Base-by-base conservation (phyloP, 306 rosid species). In the Canavalia ensiformis region DNA sequence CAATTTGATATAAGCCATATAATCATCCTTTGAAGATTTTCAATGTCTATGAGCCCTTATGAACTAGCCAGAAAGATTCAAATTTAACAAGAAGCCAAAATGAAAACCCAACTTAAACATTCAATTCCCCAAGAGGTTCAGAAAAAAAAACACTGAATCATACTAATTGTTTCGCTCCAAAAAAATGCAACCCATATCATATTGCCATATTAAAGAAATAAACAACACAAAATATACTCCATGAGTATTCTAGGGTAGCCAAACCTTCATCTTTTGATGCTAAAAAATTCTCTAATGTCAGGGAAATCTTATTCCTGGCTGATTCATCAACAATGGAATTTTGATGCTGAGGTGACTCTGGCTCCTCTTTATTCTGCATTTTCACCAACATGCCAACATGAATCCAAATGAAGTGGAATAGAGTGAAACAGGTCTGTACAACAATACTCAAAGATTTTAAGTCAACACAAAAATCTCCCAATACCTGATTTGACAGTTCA, bases 401-500 rank as follows among this genome's bases (percentile, higher is more conserved):
- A 72, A 72, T 72, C 9, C 18, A 31, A 72, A 52, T 5, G 34
- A 72, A 54, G 50, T 72, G 64, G 50, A 6, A 4, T 52, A n/a
- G 8, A 34, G 30, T 18, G 64, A 72, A 54, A 54, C 28, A 73
- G 9, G 25, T 55, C 33, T 34, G 54, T 18, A 37, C 37, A 35
- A 34, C 3, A 50, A 71, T 69, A 69, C 46, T 46, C 37, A 35
- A 12, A 30, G 30, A 50, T 25, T 31, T n/a, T 3, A 71, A 34
- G 64, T n/a, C 47, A 34, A 52, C 30, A 5, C 8, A 47, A 12
- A 29, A 30, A 35, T 4, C 5, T 52, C 52, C 76, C 68, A 90
- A 79, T 8, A 84, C 82, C 68, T 34, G 76, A 65, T 75, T 74
- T 35, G 90, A 70, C 68, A 58, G 81, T 56, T 84, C 86, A 2